Evolutionary conservation across 225 moss, liverwort and hornwort species (phyloP).

Genomic region (Bryum argenteum): DNA sequence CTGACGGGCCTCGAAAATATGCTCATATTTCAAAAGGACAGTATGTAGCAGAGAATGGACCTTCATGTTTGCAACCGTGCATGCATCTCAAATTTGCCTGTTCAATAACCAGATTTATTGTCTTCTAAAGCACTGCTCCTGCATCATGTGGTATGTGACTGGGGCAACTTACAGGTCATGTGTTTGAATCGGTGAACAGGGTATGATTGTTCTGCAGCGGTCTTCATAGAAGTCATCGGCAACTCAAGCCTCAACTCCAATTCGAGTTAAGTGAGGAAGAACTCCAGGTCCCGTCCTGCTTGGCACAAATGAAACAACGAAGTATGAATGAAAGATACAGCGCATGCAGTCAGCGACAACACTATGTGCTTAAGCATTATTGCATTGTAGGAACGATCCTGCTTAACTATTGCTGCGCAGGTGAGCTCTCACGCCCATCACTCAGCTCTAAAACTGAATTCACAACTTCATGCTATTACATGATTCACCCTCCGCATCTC

Average conservation of each 20-base stretch:
- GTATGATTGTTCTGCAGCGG: neutral
- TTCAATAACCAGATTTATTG: neutral
- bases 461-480: neutral
- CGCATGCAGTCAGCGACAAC: slow-evolving; percentile 10
- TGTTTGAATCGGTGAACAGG: neutral
- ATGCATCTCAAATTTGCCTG: neutral
- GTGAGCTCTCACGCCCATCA: slow-evolving; percentile 18
- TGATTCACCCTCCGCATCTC: neutral
- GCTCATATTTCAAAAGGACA: slow-evolving; percentile 7
- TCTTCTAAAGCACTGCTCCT: neutral
- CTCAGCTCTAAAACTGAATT: neutral
- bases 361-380: neutral
- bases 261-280: neutral
- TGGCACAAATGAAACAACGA: slow-evolving; percentile 7
- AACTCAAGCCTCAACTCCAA: neutral
- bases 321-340: slow-evolving; percentile 16
- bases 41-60: neutral
- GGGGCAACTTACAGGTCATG: slow-evolving; percentile 8
- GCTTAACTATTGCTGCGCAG: slow-evolving; percentile 17
- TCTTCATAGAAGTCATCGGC: neutral
- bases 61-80: neutral
- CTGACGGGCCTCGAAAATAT: neutral
- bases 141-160: neutral
- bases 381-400: slow-evolving; percentile 4
- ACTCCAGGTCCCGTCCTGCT: neutral